A percentile compares a stretch with the other conserved stretches of the same genome.
Evolutionary conservation across 2,329 filamentous ascomycete genomes (phyloP).

Genomic region (Pseudogymnoascus sp.): DNA sequence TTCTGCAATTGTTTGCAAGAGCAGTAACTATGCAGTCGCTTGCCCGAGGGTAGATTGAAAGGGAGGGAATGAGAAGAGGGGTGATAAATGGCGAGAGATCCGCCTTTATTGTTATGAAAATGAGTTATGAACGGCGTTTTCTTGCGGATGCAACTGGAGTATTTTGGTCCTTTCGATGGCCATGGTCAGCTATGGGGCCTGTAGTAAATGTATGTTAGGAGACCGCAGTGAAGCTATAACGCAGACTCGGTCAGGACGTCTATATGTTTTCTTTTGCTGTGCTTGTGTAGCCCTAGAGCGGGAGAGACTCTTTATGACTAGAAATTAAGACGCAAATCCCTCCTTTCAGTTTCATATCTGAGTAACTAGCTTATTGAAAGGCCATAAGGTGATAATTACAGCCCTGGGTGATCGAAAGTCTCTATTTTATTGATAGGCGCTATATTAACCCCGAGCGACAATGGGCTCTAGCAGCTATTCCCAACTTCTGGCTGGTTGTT

Average conservation of each 20-base stretch:
- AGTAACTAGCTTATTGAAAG: not conserved
- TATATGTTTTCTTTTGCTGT: not conserved
- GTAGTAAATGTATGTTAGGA: not conserved
- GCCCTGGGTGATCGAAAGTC: not conserved
- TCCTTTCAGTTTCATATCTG: not conserved
- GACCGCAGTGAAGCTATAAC: not conserved
- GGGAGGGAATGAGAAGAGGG: not conserved
- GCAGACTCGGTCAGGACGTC: not conserved
- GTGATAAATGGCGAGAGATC: not conserved
- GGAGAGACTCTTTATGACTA: not conserved
- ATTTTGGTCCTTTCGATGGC: not conserved
- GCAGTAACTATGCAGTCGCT: not conserved
- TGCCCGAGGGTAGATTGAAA: not conserved
- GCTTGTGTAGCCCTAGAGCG: not conserved
- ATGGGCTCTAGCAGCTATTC: too few species aligned
- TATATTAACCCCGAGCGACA: not conserved
- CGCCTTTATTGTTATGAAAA: not conserved
- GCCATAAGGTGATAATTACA: not conserved
- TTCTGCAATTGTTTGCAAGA: not conserved
- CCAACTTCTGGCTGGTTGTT: not conserved
- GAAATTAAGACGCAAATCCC: not conserved
- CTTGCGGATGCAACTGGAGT: not conserved
- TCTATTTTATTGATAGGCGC: not conserved
- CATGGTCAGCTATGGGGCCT: not conserved
- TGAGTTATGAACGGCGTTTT: not conserved